Evolutionary conservation across 148 eudicot species (phyloP).

Genomic region (Chenopodium berlandieri): DNA sequence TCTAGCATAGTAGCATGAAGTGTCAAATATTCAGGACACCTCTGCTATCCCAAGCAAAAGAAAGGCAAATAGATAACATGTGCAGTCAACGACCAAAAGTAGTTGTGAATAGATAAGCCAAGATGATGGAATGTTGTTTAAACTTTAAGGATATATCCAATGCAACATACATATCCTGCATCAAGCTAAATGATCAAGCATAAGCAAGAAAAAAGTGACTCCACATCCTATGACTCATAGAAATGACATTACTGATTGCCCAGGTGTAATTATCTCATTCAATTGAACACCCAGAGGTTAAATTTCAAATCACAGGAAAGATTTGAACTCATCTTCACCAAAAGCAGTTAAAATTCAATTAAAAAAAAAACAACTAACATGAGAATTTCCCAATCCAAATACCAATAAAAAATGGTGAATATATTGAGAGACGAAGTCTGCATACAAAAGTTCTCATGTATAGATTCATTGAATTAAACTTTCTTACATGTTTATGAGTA

Average conservation of each 20-base stretch:
- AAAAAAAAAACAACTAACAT: neutral
- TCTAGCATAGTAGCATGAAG: neutral
- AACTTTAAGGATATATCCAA: neutral
- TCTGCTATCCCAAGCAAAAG: neutral
- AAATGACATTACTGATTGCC: neutral
- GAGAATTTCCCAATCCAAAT: neutral
- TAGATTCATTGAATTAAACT: neutral
- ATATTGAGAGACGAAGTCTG: neutral
- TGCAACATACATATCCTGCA: neutral
- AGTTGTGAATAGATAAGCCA: neutral
- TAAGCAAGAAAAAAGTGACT: neutral
- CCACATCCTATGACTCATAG: neutral
- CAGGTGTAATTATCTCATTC: neutral
- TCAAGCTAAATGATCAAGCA: neutral
- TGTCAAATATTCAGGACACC: neutral
- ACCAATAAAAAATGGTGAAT: neutral
- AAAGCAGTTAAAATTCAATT: too few relatives aligned
- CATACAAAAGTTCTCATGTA: neutral
- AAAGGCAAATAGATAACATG: neutral
- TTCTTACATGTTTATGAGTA: neutral
- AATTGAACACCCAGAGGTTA: neutral
- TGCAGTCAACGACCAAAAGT: neutral
- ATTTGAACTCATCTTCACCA: neutral
- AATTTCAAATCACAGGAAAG: neutral
- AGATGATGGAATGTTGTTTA: neutral